phyloP scores from a whole-genome alignment of 495 filamentous ascomycete species.

The Neurospora cerealis region DNA sequence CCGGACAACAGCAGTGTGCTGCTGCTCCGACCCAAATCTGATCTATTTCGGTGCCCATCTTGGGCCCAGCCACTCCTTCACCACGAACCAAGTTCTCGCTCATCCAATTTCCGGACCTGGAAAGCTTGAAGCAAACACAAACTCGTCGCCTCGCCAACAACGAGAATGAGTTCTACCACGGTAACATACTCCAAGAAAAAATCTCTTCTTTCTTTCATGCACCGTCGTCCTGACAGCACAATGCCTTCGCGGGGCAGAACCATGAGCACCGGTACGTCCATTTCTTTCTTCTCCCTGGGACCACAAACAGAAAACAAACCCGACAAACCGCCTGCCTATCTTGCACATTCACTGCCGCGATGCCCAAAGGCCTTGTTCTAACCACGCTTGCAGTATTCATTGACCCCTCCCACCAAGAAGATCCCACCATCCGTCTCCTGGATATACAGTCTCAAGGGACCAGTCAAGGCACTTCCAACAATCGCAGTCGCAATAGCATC shows the following conservation, averaged over 20 bases:
- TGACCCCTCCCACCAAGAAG: background rate
- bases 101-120: background rate
- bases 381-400: background rate
- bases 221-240: background rate
- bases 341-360: background rate
- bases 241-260: background rate
- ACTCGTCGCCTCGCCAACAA: background rate
- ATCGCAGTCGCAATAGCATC: constrained; percentile 13
- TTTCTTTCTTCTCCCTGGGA: background rate
- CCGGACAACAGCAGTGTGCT: background rate
- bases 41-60: background rate
- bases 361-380: background rate
- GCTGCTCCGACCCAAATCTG: background rate
- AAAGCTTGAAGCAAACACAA: background rate
- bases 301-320: background rate
- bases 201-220: background rate
- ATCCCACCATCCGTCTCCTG: background rate
- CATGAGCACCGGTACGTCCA: background rate
- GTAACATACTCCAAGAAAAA: constrained; percentile 8
- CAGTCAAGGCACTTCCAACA: background rate
- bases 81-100: background rate
- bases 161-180: constrained; percentile 7
- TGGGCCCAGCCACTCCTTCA: background rate
- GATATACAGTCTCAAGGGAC: background rate
- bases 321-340: background rate